These are phyloP conservation scores for Globisporangium recalcitrans DNA, from an alignment of 352 stramenopile species.

Conservation along the genomic window DNA sequence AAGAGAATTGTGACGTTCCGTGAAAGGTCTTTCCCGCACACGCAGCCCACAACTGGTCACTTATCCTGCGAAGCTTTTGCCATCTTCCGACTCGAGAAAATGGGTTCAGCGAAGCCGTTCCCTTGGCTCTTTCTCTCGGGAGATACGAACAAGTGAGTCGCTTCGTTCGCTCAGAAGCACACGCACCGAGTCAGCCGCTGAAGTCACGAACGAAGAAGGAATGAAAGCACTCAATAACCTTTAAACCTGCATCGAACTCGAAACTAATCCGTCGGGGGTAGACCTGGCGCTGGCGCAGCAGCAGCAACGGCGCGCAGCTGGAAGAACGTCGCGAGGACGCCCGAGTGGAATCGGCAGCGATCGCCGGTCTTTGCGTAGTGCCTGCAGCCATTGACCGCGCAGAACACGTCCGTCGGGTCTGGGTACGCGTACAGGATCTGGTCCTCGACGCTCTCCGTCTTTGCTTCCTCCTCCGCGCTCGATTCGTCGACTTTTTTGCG, in stretches of 20 bases:
- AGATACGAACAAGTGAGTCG: no score
- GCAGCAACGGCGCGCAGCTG: neutral
- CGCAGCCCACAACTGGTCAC: no score
- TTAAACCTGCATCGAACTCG: neutral
- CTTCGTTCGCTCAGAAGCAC: no score
- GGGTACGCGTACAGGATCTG: conserved; percentile 10
- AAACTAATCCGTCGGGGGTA: neutral
- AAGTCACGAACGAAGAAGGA: no score
- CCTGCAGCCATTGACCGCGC: conserved; percentile 29
- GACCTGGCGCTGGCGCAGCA: neutral
- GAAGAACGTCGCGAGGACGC: conserved; percentile 19
- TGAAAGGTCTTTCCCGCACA: no score
- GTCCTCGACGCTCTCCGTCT: conserved; percentile 6
- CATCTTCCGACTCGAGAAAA: no score
- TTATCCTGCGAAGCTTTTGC: no score
- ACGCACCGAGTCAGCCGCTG: no score
- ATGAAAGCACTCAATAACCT: no score
- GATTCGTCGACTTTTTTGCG: conserved; percentile 1
- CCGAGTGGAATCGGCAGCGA: conserved; percentile 58
- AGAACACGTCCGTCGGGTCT: conserved; percentile 49
- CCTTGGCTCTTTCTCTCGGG: no score
- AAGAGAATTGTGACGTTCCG: no score
- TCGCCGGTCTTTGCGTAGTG: conserved; percentile 62
- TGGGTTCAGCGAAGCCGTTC: no score
- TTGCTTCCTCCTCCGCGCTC: conserved; percentile 7